Evolutionary conservation across 1,139 yeast species (phyloP).

Genomic region (Protomyces gravidus): DNA sequence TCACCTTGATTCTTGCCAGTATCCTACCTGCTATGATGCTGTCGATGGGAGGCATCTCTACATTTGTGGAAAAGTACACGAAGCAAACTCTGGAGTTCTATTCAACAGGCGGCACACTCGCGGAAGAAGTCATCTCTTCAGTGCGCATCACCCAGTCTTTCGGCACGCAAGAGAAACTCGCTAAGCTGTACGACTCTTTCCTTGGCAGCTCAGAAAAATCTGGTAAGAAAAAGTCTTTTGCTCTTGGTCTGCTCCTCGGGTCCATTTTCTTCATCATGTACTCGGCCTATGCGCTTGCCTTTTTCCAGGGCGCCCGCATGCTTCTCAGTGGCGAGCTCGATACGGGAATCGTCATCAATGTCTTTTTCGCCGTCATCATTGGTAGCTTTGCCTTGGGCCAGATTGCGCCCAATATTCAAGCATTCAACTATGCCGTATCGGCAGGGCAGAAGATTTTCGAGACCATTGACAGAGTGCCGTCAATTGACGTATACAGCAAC

Average conservation of each 20-base stretch:
- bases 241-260: slow-evolving; percentile 40
- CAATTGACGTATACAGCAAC: slow-evolving; percentile 41
- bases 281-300: slow-evolving; percentile 42
- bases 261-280: slow-evolving; percentile 36
- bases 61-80: slow-evolving; percentile 39
- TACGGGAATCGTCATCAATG: slow-evolving; percentile 33
- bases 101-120: slow-evolving; percentile 44
- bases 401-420: slow-evolving; percentile 45
- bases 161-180: slow-evolving; percentile 44
- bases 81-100: slow-evolving; percentile 39
- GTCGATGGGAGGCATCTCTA: slow-evolving; percentile 36
- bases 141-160: slow-evolving; percentile 47
- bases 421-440: slow-evolving; percentile 44
- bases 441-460: slow-evolving; percentile 45
- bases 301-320: slow-evolving; percentile 43
- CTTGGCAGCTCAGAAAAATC: slow-evolving; percentile 39
- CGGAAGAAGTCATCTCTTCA: slow-evolving; percentile 46
- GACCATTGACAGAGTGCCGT: slow-evolving; percentile 45
- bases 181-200: slow-evolving; percentile 40
- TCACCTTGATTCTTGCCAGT: slow-evolving; percentile 43
- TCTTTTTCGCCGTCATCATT: slow-evolving; percentile 38
- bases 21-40: slow-evolving; percentile 43
- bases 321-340: slow-evolving; percentile 29
- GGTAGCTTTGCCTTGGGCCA: slow-evolving; percentile 46
- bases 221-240: slow-evolving; percentile 39